Percentiles rank a stretch among this genome's conserved stretches.
Conservation (phyloP, 129 eudicot species). For the Chrysanthemum lavandulifolium region DNA sequence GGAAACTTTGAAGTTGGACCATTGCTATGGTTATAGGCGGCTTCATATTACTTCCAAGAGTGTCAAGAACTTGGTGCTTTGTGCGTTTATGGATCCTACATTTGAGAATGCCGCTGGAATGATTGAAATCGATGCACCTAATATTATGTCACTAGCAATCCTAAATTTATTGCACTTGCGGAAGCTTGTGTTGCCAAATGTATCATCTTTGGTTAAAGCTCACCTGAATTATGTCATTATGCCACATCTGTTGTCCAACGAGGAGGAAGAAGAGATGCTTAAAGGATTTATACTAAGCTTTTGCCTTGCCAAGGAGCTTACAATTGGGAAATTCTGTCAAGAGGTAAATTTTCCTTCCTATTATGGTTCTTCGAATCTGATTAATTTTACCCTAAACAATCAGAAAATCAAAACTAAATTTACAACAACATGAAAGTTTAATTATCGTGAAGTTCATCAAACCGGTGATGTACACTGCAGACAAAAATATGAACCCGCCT, state of each 20-base stretch:
- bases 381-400: too few species aligned
- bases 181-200: conserved; percentile 27
- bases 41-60: conserved; percentile 19
- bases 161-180: neutral
- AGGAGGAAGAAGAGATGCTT: conserved; percentile 23
- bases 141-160: conserved; percentile 18
- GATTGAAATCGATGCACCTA: neutral
- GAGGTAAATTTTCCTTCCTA: neutral
- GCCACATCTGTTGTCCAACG: neutral
- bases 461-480: too few species aligned
- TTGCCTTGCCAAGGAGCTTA: conserved; percentile 26
- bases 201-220: conserved; percentile 26
- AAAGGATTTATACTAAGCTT: conserved; percentile 16
- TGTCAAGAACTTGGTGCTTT: conserved; percentile 22
- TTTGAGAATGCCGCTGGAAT: neutral
- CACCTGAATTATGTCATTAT: neutral
- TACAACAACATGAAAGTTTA: too few species aligned
- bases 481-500: too few species aligned
- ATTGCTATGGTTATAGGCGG: conserved; percentile 22
- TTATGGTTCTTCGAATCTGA: too few species aligned
- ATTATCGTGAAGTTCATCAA: too few species aligned
- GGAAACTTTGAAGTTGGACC: conserved; percentile 13
- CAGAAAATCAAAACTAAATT: too few species aligned
- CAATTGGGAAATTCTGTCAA: conserved; percentile 7
- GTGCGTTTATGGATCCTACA: conserved; percentile 5